Evolutionary conservation across 768 basidiomycete genomes (phyloP).

Genomic region (Galerina sulciceps): DNA sequence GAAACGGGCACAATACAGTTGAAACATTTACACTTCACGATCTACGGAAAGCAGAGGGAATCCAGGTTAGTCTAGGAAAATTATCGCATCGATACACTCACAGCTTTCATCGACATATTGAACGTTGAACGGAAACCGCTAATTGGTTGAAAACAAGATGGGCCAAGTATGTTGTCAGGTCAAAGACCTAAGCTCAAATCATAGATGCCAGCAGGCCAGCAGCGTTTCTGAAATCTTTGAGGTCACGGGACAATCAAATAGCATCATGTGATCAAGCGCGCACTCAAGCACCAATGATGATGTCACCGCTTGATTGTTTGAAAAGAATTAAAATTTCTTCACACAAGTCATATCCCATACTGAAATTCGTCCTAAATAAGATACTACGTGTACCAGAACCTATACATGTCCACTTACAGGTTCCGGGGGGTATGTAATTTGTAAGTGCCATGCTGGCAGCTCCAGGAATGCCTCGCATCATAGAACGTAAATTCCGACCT

Average conservation of each 20-base stretch:
- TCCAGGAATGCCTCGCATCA: too few relatives aligned
- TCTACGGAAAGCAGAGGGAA: conserved; percentile 32
- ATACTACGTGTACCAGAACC: too few relatives aligned
- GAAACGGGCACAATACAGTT: neutral
- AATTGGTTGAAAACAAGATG: neutral
- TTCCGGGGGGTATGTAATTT: too few relatives aligned
- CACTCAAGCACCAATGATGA: too few relatives aligned
- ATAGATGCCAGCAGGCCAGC: neutral
- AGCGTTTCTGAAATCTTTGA: too few relatives aligned
- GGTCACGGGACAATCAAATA: too few relatives aligned
- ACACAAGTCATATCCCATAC: neutral
- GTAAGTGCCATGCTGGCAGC: too few relatives aligned
- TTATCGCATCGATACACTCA: conserved; percentile 36
- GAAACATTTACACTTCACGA: conserved; percentile 60
- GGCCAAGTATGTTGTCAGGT: neutral
- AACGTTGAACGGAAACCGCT: conserved; percentile 12
- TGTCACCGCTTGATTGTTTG: too few relatives aligned
- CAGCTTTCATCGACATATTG: conserved; percentile 78
- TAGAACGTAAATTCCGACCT: too few relatives aligned
- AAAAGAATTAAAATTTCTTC: too few relatives aligned
- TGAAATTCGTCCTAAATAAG: too few relatives aligned
- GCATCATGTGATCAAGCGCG: conserved; percentile 1
- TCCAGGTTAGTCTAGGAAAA: neutral
- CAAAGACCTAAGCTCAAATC: conserved; percentile 4
- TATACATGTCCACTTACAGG: too few relatives aligned